Evolutionary conservation across 179 eudicot genomes (phyloP), one percentile per base, ranked within the genome.

Genomic region (Vitellaria paradoxa): DNA sequence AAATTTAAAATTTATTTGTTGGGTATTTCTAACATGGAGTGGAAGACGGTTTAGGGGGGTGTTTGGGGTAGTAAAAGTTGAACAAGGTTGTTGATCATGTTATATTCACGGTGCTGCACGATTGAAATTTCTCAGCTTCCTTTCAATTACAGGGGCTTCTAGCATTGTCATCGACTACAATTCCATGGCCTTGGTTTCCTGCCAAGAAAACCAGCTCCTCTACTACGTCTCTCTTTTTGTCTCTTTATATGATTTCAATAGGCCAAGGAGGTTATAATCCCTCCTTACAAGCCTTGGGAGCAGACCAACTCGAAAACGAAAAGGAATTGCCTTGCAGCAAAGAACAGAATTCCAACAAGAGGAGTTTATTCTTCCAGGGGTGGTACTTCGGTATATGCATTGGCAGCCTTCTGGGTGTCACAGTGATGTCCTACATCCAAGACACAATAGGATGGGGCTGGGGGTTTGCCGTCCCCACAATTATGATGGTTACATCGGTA

Each of bases 191-290:
- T 40, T 86, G 87, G 87, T 40, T 74, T 20, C 75, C 80, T 3
- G 52, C 40, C 70, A 85, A 76, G 80, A 89, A 82, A 83, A 70
- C 76, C 21, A 76, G 72, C 46, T 84, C 96, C 5, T 75, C 85
- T 21, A 30, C 37, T 2, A 45, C 87, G 47, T 86, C 85, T 72
- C 85, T 92, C 61, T 86, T 85, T 26, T 86, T 84, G 85, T 93
- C 96, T 7, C 98, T 96, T 47, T 92, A 88, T 79, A 56, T 93
- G 70, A 88, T 96, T 53, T 96, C 99, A 3, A 75, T 94, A 3
- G 99, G 97, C 57, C 93, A 85, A 86, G 97, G 91, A 8, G 97
- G 94, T 0, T 96, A 90, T 80, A 96, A 96, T 77, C 96, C 99
- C 0, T 92, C 98, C 37, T 72, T 96, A 65, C 99, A 96, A 82